phyloP scores from a whole-genome alignment of 2,329 filamentous ascomycete genomes.

The Aspergillus texensis region DNA sequence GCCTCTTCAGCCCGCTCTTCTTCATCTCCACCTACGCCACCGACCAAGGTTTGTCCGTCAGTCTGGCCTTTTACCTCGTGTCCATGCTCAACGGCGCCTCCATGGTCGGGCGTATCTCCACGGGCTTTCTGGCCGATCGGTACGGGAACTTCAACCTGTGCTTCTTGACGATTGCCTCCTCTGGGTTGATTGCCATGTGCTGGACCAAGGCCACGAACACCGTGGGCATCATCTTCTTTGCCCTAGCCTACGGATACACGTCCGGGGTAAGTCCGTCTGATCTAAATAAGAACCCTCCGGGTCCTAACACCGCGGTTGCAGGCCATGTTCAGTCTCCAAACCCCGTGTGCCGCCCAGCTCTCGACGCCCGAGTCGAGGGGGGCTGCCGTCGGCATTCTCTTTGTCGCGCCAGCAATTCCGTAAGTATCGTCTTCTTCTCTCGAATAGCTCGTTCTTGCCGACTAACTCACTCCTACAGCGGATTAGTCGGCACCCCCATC shows the following conservation, averaged over 20 bases:
- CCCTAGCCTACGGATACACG: constrained; percentile 1
- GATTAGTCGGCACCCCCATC: neutral
- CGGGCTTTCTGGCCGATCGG: neutral
- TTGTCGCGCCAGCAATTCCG: neutral
- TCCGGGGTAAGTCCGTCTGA: neutral
- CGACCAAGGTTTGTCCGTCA: neutral
- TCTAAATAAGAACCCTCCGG: neutral
- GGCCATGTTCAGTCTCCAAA: constrained; percentile 7
- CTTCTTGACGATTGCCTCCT: neutral
- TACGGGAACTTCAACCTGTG: constrained; percentile 9
- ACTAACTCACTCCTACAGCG: neutral
- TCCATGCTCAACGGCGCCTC: constrained; percentile 3
- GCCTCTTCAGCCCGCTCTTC: constrained; percentile 1
- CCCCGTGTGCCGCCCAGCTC: constrained; percentile 5
- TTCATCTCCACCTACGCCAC: neutral
- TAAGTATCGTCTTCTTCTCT: neutral
- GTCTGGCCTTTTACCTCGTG: constrained; percentile 2
- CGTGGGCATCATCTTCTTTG: neutral
- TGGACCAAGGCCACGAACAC: neutral
- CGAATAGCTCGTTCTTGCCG: neutral
- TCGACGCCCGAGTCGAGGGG: neutral
- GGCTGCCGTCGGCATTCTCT: neutral
- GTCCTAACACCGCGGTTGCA: neutral
- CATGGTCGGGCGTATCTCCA: neutral
- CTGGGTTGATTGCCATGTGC: constrained; percentile 3